Percentiles rank a stretch among this genome's conserved stretches.
Conservation (phyloP, 768 basidiomycete species). For the Gloeopeniophorella convolvens region DNA sequence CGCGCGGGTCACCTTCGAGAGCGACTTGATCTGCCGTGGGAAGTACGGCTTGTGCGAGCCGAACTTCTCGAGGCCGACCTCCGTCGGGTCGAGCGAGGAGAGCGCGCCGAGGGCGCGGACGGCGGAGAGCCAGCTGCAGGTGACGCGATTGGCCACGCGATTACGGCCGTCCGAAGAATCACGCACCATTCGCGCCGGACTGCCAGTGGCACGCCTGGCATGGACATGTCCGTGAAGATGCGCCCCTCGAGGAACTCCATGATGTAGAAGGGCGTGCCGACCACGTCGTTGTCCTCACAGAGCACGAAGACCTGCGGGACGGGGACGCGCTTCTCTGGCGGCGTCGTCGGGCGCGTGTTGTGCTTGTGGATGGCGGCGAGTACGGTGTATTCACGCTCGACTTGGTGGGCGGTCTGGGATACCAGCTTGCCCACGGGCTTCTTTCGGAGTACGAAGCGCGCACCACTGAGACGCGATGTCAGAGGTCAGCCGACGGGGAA, state of each 20-base stretch:
- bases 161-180: not conserved
- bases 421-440: slow-evolving; percentile 86
- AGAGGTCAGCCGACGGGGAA: slow-evolving; percentile 1
- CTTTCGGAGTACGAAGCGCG: slow-evolving; percentile 81
- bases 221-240: slow-evolving; percentile 81
- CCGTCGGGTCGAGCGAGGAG: slow-evolving; percentile 53
- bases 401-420: slow-evolving; percentile 88
- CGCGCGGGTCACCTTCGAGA: slow-evolving; percentile 72
- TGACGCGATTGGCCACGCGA: not conserved
- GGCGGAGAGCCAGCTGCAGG: slow-evolving; percentile 68
- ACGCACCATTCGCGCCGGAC: slow-evolving; percentile 69
- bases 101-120: slow-evolving; percentile 64
- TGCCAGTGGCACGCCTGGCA: slow-evolving; percentile 58
- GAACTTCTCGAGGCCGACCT: slow-evolving; percentile 62
- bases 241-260: slow-evolving; percentile 96
- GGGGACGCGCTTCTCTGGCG: slow-evolving; percentile 54
- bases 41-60: slow-evolving; percentile 79
- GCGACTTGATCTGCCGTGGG: slow-evolving; percentile 87
- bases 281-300: slow-evolving; percentile 68
- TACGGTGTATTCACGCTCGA: slow-evolving; percentile 88
- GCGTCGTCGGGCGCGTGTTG: slow-evolving; percentile 51
- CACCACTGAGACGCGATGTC: slow-evolving; percentile 29
- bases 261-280: slow-evolving; percentile 91
- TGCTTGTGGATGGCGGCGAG: slow-evolving; percentile 70
- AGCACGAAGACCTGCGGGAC: slow-evolving; percentile 80